Base-by-base conservation (phyloP, 345 rosid species). In the Eucalyptus polybractea region DNA sequence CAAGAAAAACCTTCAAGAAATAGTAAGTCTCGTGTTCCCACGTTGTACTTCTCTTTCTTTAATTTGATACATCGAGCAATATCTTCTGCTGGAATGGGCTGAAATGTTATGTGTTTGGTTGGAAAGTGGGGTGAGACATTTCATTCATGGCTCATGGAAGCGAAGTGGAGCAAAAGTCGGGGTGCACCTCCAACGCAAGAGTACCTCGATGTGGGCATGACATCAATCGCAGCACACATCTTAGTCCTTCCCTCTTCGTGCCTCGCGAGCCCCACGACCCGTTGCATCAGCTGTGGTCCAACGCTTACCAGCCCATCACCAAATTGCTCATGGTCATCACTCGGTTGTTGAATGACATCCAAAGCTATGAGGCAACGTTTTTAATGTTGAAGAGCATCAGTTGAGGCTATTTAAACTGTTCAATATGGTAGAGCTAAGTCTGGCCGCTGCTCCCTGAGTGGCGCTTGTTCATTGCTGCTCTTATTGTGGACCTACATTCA, bases 211-310 rank as follows among this genome's bases (percentile, higher is more conserved):
- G n/a, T n/a, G 10, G 95, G 93, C 87, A 93, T 92, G 93, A 88
- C 56, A 42, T 96, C 96, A 1, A 69, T 90, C n/a, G 96, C 95
- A 53, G 15, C 92, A 50, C 97, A 94, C 89, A 92, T 94, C 19
- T 0, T 91, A 24, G 92, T 88, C 90, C 96, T 96, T 89, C 89
- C 92, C 8, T 91, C 91, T 88, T 90, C 94, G 33, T 91, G 91
- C 87, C 87, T 94, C 62, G 13, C 91, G 56, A 91, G 89, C 15
- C 90, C 93, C 49, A 80, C 72, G 81, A 56, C 92, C 92, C 93
- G 2, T 80, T 33, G 33, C n/a, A 89, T 31, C 89, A 91, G 51
- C 91, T 94, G 72, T 67, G 42, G 62, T 88, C 92, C 22, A 15
- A 65, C n/a, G n/a, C n/a, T n/a, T n/a, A 4, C 37, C 21, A 37